phyloP scores from a whole-genome alignment of 345 rosid species.

The Cardiospermum halicacabum region DNA sequence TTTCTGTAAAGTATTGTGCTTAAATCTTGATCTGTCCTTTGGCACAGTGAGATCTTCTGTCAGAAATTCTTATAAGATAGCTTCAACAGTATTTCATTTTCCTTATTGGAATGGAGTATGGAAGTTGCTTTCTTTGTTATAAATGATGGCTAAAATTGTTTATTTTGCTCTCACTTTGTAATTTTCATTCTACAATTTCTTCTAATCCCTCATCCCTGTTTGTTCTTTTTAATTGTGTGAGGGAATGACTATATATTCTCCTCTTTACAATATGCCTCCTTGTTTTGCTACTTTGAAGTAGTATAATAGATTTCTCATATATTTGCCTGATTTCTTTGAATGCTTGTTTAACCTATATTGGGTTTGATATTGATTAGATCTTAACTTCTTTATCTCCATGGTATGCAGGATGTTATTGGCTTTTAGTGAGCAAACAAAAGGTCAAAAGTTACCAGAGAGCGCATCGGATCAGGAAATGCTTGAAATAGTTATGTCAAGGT shows the following conservation, averaged over 20 bases:
- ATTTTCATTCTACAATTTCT: background rate
- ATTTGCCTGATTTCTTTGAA: background rate
- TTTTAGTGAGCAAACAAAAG: constrained; percentile 79
- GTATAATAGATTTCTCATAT: background rate
- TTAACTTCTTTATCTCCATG: constrained; percentile 19
- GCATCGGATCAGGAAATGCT: constrained; percentile 92
- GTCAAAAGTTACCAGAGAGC: constrained; percentile 60
- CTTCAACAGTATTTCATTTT: background rate
- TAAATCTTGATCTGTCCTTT: background rate
- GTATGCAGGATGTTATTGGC: constrained; percentile 76
- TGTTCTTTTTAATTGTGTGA: background rate
- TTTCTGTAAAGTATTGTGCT: background rate
- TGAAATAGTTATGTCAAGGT: constrained; percentile 89
- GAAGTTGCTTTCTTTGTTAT: background rate
- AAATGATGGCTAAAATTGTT: background rate
- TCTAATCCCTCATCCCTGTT: background rate
- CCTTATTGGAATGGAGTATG: background rate
- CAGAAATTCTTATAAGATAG: background rate
- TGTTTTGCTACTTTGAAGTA: background rate
- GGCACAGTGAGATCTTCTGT: background rate
- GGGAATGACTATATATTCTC: background rate
- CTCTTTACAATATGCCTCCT: background rate
- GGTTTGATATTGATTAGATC: background rate
- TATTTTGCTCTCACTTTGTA: background rate
- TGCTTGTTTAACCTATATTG: background rate